Evolutionary conservation across 805 yeast species (phyloP), one percentile per base, ranked within the genome.

Genomic region (Yamadazyma akitaensis): DNA sequence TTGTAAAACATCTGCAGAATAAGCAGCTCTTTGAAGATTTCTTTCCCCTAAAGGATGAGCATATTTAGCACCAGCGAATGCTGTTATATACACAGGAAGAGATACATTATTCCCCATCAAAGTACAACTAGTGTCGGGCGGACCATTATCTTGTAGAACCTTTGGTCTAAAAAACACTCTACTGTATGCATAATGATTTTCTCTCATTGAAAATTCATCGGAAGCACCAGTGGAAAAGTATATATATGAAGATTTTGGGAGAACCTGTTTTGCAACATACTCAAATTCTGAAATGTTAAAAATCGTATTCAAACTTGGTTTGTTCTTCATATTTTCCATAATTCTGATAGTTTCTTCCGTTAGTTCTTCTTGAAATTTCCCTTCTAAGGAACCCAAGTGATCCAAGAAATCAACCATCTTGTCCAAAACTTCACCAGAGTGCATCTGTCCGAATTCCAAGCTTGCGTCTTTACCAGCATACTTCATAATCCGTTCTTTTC

Each of bases 181-280:
- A 60, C 85, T 94, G 68, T 78, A 90, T 2, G 96, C 95, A 46
- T 80, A 75, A 63, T 88, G 96, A 68, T 89, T 90, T 59, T 90
- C 96, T 55, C 97, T 77, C 61, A 85, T 60, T 1, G 96, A 76
- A 55, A 88, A 78, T 66, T 90, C 96, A 62, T 90, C 97, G 62
- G 88, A 96, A 4, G 96, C 77, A 12, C 90, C 97, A 33, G 88
- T 79, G 17, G 44, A 14, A 31, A 39, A 51, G 38, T 48, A 78
- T n/a, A 63, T 59, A 61, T 66, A 72, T 0, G 72, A 67, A 2
- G 54, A 48, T 5, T 45, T 50, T 3, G 72, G 61, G 19, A 72
- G 53, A 5, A 60, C 57, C 37, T 64, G 50, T 38, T 58, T 58
- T 8, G 77, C 75, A 17, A 70, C 57, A 26, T 53, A 56, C 51